Conservation (phyloP, 768 basidiomycete genomes). For the Piloderma croceum region DNA sequence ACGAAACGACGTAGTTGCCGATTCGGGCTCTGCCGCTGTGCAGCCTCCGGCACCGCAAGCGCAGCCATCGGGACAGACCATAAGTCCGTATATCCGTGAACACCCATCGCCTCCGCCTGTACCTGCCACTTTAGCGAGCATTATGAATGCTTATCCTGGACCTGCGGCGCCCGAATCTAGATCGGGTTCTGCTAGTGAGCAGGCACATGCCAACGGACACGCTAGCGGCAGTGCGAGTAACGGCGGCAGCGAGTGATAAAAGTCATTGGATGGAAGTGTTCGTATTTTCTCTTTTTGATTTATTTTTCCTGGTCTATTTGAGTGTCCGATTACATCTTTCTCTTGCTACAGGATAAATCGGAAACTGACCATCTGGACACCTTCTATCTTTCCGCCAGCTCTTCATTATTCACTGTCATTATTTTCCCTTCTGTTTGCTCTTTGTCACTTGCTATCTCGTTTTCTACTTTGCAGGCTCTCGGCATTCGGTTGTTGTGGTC, state of each 20-base stretch:
- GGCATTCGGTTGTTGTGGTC: no score
- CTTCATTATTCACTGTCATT: neutral
- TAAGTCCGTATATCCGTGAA: no score
- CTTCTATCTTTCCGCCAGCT: neutral
- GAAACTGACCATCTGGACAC: no score
- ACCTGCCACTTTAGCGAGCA: conserved; percentile 57
- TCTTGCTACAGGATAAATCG: conserved; percentile 22
- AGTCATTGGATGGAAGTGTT: conserved; percentile 4
- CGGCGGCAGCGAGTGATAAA: conserved; percentile 9
- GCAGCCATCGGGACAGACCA: conserved; percentile 8
- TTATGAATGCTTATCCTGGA: conserved; percentile 64
- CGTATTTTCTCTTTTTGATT: conserved; percentile 6
- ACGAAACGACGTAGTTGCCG: no score
- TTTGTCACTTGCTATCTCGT: neutral
- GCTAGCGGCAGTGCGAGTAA: conserved; percentile 8
- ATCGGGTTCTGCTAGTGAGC: conserved; percentile 24
- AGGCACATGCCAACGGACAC: conserved; percentile 17
- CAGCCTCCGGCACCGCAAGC: neutral
- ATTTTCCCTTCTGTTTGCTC: neutral
- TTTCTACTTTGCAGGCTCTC: neutral
- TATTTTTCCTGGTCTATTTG: conserved; percentile 14
- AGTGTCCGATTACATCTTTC: conserved; percentile 5
- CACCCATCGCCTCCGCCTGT: conserved; percentile 27
- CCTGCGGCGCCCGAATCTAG: conserved; percentile 22
- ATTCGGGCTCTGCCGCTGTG: no score